Conservation (phyloP, 129 eudicot species). For the Scalesia atractyloides region DNA sequence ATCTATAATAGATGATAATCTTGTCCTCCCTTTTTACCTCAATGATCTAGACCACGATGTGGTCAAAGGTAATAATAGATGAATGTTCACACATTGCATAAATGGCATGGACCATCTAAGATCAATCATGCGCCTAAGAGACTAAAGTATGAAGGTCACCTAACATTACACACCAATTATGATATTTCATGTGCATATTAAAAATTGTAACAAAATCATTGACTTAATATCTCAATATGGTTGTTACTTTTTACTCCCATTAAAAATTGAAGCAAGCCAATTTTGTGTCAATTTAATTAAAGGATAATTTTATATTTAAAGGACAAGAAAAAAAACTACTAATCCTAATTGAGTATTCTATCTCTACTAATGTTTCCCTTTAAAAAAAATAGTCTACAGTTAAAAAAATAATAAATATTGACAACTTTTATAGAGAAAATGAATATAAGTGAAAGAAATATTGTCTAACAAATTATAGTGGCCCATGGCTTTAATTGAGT, state of each 20-base stretch:
- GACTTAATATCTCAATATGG: conserved; percentile 28
- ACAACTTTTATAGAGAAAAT: too few relatives aligned
- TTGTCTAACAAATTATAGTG: too few relatives aligned
- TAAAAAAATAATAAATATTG: too few relatives aligned
- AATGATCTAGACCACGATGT: conserved; percentile 13
- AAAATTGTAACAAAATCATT: conserved; percentile 26
- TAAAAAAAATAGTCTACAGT: too few relatives aligned
- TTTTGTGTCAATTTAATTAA: background rate
- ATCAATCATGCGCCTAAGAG: conserved; percentile 34
- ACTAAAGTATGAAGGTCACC: conserved; percentile 26
- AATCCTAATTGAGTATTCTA: background rate
- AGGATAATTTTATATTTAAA: background rate
- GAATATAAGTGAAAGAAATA: too few relatives aligned
- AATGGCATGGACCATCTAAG: conserved; percentile 35
- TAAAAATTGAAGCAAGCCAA: background rate
- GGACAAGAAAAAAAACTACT: background rate
- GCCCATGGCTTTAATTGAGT: too few relatives aligned
- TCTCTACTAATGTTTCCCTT: background rate
- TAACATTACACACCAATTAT: conserved; percentile 29
- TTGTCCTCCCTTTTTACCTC: background rate
- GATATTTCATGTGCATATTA: conserved; percentile 33
- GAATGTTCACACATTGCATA: conserved; percentile 21
- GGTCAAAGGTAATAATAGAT: conserved; percentile 36
- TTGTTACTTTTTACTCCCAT: conserved; percentile 16
- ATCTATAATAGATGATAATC: background rate